Percentiles rank a stretch among this genome's conserved stretches.
These are phyloP conservation scores for Mortierella sp. DNA, from an alignment of 371 early-diverging fungal species.

Conservation along the genomic window DNA sequence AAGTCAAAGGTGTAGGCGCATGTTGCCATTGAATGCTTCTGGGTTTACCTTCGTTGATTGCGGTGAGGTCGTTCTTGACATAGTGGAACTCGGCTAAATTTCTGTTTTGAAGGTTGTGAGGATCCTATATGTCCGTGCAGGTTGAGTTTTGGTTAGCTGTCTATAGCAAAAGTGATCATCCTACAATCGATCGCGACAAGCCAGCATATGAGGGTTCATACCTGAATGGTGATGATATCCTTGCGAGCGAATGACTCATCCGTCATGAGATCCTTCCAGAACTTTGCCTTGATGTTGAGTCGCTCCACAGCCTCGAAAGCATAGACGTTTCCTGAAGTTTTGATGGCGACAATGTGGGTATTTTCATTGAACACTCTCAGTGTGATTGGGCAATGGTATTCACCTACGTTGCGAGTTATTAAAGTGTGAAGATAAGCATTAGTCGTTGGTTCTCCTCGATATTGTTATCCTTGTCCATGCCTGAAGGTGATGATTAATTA, in stretches of 20 bases:
- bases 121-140: constrained; percentile 71
- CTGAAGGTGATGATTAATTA: constrained; percentile 14
- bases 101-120: constrained; percentile 80
- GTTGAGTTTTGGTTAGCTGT: neutral
- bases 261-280: constrained; percentile 90
- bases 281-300: constrained; percentile 86
- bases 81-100: constrained; percentile 83
- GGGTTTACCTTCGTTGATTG: constrained; percentile 62
- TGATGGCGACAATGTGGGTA: constrained; percentile 93
- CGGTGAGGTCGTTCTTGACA: constrained; percentile 76
- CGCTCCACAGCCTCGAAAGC: constrained; percentile 89
- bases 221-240: constrained; percentile 91
- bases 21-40: neutral
- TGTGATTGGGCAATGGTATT: constrained; percentile 92
- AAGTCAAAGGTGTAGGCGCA: neutral
- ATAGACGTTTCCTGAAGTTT: constrained; percentile 91
- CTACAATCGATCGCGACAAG: neutral
- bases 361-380: constrained; percentile 89
- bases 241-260: constrained; percentile 88
- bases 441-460: too few relatives aligned
- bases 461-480: too few relatives aligned
- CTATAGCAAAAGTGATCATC: neutral
- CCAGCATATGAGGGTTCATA: constrained; percentile 26
- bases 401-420: constrained; percentile 54
- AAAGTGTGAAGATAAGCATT: neutral